Evolutionary conservation across 768 basidiomycete species (phyloP), one percentile per base, ranked within the genome.

Genomic region (Tricholoma flavovirens): DNA sequence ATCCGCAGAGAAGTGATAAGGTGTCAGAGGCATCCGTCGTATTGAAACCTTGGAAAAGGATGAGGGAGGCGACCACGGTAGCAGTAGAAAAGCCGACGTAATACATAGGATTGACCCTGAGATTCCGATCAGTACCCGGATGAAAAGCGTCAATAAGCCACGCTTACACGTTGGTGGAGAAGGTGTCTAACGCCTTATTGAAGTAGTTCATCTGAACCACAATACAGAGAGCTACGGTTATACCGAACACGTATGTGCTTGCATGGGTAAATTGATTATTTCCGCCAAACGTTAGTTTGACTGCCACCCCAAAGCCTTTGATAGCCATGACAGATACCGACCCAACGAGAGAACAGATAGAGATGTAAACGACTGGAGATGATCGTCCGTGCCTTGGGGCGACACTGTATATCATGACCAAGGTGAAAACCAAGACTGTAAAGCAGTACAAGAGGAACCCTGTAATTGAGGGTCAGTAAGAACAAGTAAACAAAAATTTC

Each of bases 291-390:
- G 94, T 98, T 56, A 99, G 81, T 71, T 98, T 98, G 65, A 99
- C 82, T 2, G 97, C 96, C 48, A 98, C 87, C 45, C 97, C 97
- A 64, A 99, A 93, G 49, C 94, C 96, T 75, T 99, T 99, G 78
- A 98, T 90, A 40, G 93, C 89, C 97, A 99, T 98, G 73, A 98
- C 85, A n/a, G 93, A 93, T 43, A 99, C 84, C 29, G 92, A 94
- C 10, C 97, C 97, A 43, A 93, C 93, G 56, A 98, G 70, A 10
- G 95, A 98, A 71, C 97, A 98, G 65, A 99, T 96, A 24, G 94
- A 94, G 60, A 98, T 82, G 73, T 97, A 98, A 29, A 97, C 88
- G 58, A 93, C 62, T 2, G 97, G 97, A 60, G 88, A 94, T 55
- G 84, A 81, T 45, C 87, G 88, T 30, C 97, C 97, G 64, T 97